phyloP scores from a whole-genome alignment of 2,329 filamentous ascomycete species.

The Dichotomopilus funicola region DNA sequence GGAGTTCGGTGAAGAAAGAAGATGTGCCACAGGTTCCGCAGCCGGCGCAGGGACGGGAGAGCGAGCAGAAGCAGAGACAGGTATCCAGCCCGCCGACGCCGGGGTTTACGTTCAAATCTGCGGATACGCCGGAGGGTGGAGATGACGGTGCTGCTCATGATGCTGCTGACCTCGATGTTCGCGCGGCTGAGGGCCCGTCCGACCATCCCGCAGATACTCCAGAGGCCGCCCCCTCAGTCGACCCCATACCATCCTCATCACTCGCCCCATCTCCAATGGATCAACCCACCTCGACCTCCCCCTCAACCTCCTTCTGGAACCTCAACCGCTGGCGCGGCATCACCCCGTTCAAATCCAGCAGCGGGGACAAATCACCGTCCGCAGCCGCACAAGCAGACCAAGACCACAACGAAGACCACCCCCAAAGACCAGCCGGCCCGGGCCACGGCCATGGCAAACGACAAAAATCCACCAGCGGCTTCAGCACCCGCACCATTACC shows the following conservation, averaged over 20 bases:
- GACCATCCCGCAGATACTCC: conserved; percentile 16
- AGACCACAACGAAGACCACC: conserved; percentile 13
- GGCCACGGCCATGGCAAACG: too few relatives aligned
- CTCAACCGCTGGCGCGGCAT: conserved; percentile 47
- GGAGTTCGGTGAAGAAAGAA: too few relatives aligned
- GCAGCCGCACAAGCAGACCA: background rate
- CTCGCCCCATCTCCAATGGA: too few relatives aligned
- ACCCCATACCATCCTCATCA: too few relatives aligned
- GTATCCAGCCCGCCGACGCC: conserved; percentile 43
- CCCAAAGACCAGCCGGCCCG: too few relatives aligned
- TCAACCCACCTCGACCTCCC: too few relatives aligned
- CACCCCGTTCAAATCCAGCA: conserved; percentile 26
- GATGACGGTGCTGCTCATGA: too few relatives aligned
- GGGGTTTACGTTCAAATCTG: conserved; percentile 46
- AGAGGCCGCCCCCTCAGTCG: background rate
- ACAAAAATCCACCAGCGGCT: too few relatives aligned
- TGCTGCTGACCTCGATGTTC: too few relatives aligned
- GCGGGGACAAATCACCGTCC: conserved; percentile 19
- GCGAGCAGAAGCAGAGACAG: conserved; percentile 19
- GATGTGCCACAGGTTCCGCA: background rate
- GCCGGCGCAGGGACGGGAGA: conserved; percentile 14
- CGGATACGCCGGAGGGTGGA: conserved; percentile 4
- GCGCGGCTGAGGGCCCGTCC: conserved; percentile 35
- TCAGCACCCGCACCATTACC: too few relatives aligned
- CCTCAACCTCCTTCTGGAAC: conserved; percentile 48